Evolutionary conservation across 495 filamentous ascomycete genomes (phyloP).

Genomic region (Penicillium lagena): DNA sequence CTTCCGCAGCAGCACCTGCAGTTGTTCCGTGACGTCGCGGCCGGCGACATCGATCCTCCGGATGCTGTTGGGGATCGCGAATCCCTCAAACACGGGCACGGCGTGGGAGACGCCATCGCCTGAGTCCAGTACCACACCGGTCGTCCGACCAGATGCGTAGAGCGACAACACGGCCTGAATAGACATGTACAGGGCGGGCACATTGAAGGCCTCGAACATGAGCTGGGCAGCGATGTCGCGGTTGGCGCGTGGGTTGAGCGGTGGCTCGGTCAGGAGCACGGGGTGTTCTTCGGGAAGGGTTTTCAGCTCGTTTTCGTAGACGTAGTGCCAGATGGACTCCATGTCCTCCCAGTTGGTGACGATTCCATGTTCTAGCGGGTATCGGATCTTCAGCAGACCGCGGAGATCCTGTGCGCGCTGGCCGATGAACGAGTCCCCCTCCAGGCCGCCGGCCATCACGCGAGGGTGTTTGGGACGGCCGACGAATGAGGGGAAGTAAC

Average conservation of each 20-base stretch:
- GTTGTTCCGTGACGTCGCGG: slow-evolving; percentile 93
- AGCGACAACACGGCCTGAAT: slow-evolving; percentile 96
- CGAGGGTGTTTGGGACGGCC: slow-evolving; percentile 95
- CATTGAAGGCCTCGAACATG: slow-evolving; percentile 98
- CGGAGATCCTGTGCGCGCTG: slow-evolving; percentile 86
- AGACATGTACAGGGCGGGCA: slow-evolving; percentile 90
- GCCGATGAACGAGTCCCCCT: slow-evolving; percentile 97
- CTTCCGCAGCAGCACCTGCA: slow-evolving; percentile 88
- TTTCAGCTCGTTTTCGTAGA: slow-evolving; percentile 79
- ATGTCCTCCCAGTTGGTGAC: slow-evolving; percentile 99
- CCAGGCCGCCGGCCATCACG: slow-evolving; percentile 88
- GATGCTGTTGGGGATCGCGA: slow-evolving; percentile 93
- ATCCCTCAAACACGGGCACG: slow-evolving; percentile 96
- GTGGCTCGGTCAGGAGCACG: slow-evolving; percentile 92
- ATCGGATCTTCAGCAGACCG: slow-evolving; percentile 89
- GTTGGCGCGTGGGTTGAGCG: slow-evolving; percentile 91
- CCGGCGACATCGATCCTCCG: slow-evolving; percentile 94
- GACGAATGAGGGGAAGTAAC: slow-evolving; percentile 96
- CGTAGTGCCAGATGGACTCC: slow-evolving; percentile 96
- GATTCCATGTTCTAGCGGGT: slow-evolving; percentile 95
- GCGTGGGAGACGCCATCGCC: slow-evolving; percentile 97
- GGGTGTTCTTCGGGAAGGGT: slow-evolving; percentile 98
- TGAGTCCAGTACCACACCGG: slow-evolving; percentile 89
- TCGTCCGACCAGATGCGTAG: slow-evolving; percentile 94
- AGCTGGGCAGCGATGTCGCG: slow-evolving; percentile 96